Evolutionary conservation across 371 early-diverging fungal genomes (phyloP), one percentile per base, ranked within the genome.

Genomic region (Mortierella sp.): DNA sequence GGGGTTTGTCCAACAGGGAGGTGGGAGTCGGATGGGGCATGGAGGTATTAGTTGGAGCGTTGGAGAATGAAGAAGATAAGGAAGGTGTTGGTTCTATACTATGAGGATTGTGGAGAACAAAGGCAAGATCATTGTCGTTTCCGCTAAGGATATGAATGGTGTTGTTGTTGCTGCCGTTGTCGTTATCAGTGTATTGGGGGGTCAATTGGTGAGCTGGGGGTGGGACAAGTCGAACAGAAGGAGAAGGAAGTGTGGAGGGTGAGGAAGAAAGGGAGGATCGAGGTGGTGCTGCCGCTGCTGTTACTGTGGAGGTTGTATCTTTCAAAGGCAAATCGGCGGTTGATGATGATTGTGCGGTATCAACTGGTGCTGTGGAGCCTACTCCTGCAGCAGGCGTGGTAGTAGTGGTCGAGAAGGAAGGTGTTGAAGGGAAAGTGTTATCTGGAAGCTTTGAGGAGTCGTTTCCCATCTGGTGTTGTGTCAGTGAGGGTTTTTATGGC

Each of bases 391-490:
- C 31, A 31, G 47, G 0, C 31, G 70, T 38, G 47, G 44, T 11
- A 31, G 38, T 2, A 44, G 57, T 38, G 34, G 50, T 11, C n/a
- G 42, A 31, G 73, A 55, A 70, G 26, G 70, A 60, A 47, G 76
- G 45, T 11, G 79, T 73, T 54, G 80, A 42, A 14, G 76, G 75
- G 44, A 52, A 34, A n/a, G 68, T 21, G 21, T 75, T 44, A 45
- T 50, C 57, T n/a, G 55, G 78, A 28, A 65, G 72, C 54, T 84
- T 84, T 73, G 84, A 84, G 57, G 82, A 63, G 71, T 74, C 80
- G 81, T 79, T 81, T 70, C 81, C 85, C 81, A 79, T 84, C 75
- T 80, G 81, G 76, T 42, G 73, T 55, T 65, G 31, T 47, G 50
- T 47, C 52, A 44, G 73, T 47, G 65, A 52, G 70, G 26, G 54